Base-by-base conservation (phyloP, 1,284 basidiomycete genomes). In the Ustilago cynodontis region DNA sequence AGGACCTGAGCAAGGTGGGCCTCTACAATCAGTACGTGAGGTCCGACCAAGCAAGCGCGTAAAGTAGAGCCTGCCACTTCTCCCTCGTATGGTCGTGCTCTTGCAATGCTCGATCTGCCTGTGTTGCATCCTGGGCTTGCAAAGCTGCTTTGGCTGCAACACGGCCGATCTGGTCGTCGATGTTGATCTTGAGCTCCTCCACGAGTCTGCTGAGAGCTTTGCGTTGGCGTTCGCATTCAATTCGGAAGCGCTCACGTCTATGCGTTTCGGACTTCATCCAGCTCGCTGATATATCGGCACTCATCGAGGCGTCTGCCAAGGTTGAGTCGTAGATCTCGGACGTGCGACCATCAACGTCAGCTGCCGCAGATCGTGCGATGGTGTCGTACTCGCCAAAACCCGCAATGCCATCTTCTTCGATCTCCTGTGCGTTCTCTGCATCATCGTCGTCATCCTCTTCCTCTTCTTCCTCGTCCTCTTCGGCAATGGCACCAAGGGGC, bases 161-260 rank as follows among this genome's bases (percentile, higher is more conserved):
- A 10, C 60, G 57, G 16, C 60, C 74, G 28, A 77, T 72, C 66
- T 77, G 74, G n/a, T 66, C 65, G 24, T 77, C 70, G 26, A 77
- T 52, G 14, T 59, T 51, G 41, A 67, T 31, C 37, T 66, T 77
- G 55, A 77, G 66, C 53, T 59, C 58, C n/a, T 72, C 74, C 1
- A 70, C 57, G 16, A 77, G 59, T 24, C 62, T 41, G 28, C 39
- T 20, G 6, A 77, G 62, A n/a, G 58, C 52, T 45, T 58, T 77
- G 58, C 65, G 61, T 43, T 71, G 73, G 8, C 69, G 64, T 16
- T 67, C 65, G 31, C 61, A 65, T 29, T 71, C 65, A 14, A 59
- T 37, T 5, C 68, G 60, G 56, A 77, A 77, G 22, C 59, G 60
- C 37, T 77, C 69, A 20, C 69, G 69, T 31, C 58, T 64, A 35